These are phyloP conservation scores for Tulasnella sp. DNA, from an alignment of 768 basidiomycete species.

Conservation along the genomic window DNA sequence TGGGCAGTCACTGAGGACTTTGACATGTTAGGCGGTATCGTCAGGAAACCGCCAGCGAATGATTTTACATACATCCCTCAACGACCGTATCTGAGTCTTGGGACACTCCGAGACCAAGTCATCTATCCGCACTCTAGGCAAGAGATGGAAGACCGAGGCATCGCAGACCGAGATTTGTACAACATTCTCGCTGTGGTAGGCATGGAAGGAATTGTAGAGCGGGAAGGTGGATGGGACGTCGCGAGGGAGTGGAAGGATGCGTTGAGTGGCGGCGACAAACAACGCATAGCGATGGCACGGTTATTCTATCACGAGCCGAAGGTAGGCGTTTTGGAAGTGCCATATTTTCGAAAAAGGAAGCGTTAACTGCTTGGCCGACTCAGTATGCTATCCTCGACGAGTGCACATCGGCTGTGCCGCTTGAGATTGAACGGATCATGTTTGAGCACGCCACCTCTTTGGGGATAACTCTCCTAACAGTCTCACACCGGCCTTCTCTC, in stretches of 20 bases:
- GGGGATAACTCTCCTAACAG: constrained; percentile 86
- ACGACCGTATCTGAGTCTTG: constrained; percentile 86
- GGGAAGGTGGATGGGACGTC: constrained; percentile 93
- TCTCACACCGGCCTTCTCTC: constrained; percentile 87
- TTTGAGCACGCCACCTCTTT: constrained; percentile 83
- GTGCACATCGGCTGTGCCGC: constrained; percentile 87
- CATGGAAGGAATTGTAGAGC: constrained; percentile 75
- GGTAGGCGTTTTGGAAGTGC: constrained; percentile 32
- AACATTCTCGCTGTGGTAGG: constrained; percentile 64
- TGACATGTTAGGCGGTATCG: constrained; percentile 43
- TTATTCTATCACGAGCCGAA: constrained; percentile 93
- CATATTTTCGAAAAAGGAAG: background rate
- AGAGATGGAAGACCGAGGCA: constrained; percentile 58
- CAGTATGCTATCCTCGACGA: constrained; percentile 96
- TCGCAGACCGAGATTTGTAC: constrained; percentile 65
- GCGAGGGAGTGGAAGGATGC: constrained; percentile 90
- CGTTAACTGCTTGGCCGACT: background rate
- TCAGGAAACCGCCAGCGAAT: constrained; percentile 77
- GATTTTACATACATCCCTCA: constrained; percentile 95
- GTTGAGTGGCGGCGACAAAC: constrained; percentile 90
- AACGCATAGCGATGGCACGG: constrained; percentile 86
- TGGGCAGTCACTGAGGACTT: background rate
- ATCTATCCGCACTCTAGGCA: constrained; percentile 83
- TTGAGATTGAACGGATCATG: constrained; percentile 87
- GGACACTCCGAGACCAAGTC: constrained; percentile 90